Base-by-base conservation (phyloP, 768 basidiomycete species). In the Coprinopsis marcescibilis region DNA sequence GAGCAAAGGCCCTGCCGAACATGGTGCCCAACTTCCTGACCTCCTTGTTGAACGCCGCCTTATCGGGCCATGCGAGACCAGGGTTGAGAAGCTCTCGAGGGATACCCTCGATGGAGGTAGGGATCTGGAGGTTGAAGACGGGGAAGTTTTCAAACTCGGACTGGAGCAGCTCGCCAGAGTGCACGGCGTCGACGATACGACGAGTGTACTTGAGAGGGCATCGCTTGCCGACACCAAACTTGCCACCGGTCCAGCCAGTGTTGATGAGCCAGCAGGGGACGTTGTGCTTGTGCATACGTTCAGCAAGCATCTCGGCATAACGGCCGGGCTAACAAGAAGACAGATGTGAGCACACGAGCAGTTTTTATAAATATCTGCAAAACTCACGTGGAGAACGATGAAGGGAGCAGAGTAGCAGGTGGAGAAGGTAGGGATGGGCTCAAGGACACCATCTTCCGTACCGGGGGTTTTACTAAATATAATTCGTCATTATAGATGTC, bases 351-450 rank as follows among this genome's bases (percentile, higher is more conserved):
- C n/a, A n/a, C n/a, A n/a, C n/a, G n/a, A n/a, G n/a, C n/a, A n/a
- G n/a, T n/a, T n/a, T n/a, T n/a, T n/a, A n/a, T n/a, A n/a, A 36
- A 36, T 17, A 17, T 8, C 13, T 6, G 13, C 8, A 17, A 36
- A 36, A 17, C 35, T 36, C 15, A 36, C 35, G 68, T 96, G 95
- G 46, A 96, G 88, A 56, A 97, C 85, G 64, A 99, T 97, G 80
- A 99, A 98, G n/a, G 96, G 96, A 33, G 94, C 92, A 56, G 87
- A 89, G 79, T 97, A 99, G 69, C 96, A 98, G 25, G 94, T 97
- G 15, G 93, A 96, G 80, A 99, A 99, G 33, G 96, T 98, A 19
- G 96, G 96, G 53, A 95, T 94, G 49, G 96, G 96, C 65, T 99
- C 96, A 36, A 96, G 77, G 23, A 99, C 89, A 62, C 95, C 95